Percentiles rank a stretch among this genome's conserved stretches.
phyloP scores from a whole-genome alignment of 1,284 basidiomycete species.

The Irpex sp. region DNA sequence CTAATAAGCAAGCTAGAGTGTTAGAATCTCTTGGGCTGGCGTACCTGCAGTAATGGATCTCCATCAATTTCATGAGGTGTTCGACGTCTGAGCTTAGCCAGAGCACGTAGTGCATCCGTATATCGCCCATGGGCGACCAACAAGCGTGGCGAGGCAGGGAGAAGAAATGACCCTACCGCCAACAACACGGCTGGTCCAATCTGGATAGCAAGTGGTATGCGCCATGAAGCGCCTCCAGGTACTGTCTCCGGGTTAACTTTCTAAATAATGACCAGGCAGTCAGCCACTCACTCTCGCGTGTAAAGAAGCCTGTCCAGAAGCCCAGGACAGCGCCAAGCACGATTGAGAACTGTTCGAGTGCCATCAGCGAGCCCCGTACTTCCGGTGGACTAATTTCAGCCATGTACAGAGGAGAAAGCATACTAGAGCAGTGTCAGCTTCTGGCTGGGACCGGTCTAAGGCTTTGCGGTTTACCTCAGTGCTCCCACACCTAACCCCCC shows the following conservation, averaged over 20 bases:
- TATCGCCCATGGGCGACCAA: constrained; percentile 65
- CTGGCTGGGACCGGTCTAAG: not conserved
- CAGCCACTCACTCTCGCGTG: constrained; percentile 62
- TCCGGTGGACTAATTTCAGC: constrained; percentile 87
- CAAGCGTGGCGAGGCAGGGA: constrained; percentile 81
- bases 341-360: constrained; percentile 84
- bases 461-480: constrained; percentile 55
- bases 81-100: constrained; percentile 63
- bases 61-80: constrained; percentile 42
- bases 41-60: constrained; percentile 67
- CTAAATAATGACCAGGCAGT: not conserved
- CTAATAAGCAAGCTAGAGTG: not conserved
- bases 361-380: constrained; percentile 83
- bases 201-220: constrained; percentile 81
- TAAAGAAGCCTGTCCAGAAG: constrained; percentile 85
- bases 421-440: constrained; percentile 46
- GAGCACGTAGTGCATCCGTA: constrained; percentile 39
- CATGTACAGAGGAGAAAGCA: constrained; percentile 85
- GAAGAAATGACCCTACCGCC: constrained; percentile 56
- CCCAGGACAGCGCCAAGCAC: constrained; percentile 83
- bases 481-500: constrained; percentile 86
- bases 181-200: constrained; percentile 76
- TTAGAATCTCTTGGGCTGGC: constrained; percentile 1
- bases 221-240: constrained; percentile 73
- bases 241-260: constrained; percentile 42